Percentiles rank a stretch among this genome's conserved stretches.
Conservation (phyloP, 352 stramenopile species). For the Globisporangium perplexum region DNA sequence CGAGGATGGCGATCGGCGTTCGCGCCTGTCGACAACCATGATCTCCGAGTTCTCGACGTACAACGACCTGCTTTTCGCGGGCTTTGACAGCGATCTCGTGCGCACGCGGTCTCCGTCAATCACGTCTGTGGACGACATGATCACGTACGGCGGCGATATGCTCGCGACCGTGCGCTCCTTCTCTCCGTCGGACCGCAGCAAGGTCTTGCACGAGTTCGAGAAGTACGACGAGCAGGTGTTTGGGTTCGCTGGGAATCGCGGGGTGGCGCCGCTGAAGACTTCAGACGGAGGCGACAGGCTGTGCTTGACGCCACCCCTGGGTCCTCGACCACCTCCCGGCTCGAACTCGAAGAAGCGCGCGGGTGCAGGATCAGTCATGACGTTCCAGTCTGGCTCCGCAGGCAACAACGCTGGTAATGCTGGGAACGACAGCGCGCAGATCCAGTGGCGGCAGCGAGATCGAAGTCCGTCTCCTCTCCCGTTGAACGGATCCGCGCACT, state of each 20-base stretch:
- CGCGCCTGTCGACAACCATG: slow-evolving; percentile 17
- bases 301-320: slow-evolving; percentile 43
- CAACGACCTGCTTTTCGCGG: slow-evolving; percentile 47
- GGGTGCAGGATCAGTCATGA: slow-evolving; percentile 19
- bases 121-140: slow-evolving; percentile 36
- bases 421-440: slow-evolving; percentile 25
- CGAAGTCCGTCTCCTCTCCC: slow-evolving; percentile 35
- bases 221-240: slow-evolving; percentile 75
- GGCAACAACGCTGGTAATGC: slow-evolving; percentile 14
- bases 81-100: slow-evolving; percentile 60
- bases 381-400: slow-evolving; percentile 27
- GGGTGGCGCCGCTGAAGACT: slow-evolving; percentile 24
- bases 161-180: slow-evolving; percentile 44
- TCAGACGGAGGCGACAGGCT: slow-evolving; percentile 37
- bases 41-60: slow-evolving; percentile 39
- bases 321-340: slow-evolving; percentile 25
- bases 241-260: slow-evolving; percentile 20
- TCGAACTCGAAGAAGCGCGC: slow-evolving; percentile 41
- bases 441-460: slow-evolving; percentile 37
- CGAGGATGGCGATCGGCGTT: slow-evolving; percentile 32
- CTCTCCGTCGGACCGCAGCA: slow-evolving; percentile 37
- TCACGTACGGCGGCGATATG: slow-evolving; percentile 29
- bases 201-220: slow-evolving; percentile 48
- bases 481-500: slow-evolving; percentile 25
- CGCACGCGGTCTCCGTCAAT: slow-evolving; percentile 56